Percentiles rank a stretch among this genome's conserved stretches.
phyloP scores from a whole-genome alignment of 805 yeast genomes.

The Saccharomycopsis sp. region DNA sequence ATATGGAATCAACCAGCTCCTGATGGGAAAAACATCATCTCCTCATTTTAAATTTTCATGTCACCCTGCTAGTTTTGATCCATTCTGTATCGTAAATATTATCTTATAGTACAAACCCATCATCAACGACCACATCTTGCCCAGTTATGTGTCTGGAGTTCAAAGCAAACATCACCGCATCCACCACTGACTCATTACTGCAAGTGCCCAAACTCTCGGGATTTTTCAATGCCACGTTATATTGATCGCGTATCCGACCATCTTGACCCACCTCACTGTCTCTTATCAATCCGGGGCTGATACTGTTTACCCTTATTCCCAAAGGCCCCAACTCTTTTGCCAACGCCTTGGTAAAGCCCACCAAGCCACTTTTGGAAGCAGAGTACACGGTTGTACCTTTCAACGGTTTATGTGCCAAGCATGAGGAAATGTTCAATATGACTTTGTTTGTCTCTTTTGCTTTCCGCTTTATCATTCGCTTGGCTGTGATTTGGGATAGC shows the following conservation, averaged over 20 bases:
- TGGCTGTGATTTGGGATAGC: slow-evolving; percentile 42
- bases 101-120: slow-evolving; percentile 23
- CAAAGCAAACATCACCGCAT: slow-evolving; percentile 23
- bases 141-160: slow-evolving; percentile 26
- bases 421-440: slow-evolving; percentile 58
- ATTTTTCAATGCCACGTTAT: neutral
- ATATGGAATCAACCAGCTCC: too few relatives aligned
- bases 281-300: slow-evolving; percentile 57
- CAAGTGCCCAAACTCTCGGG: neutral
- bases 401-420: slow-evolving; percentile 36
- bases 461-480: slow-evolving; percentile 36
- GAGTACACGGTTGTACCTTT: slow-evolving; percentile 61
- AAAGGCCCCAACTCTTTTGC: slow-evolving; percentile 49
- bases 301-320: slow-evolving; percentile 51
- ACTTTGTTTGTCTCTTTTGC: slow-evolving; percentile 2
- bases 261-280: slow-evolving; percentile 58
- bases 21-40: too few relatives aligned
- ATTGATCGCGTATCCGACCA: neutral
- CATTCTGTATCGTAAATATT: neutral
- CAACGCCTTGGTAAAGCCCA: slow-evolving; percentile 50
- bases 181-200: slow-evolving; percentile 23
- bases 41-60: too few relatives aligned
- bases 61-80: too few relatives aligned
- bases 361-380: slow-evolving; percentile 63
- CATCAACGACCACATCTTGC: slow-evolving; percentile 26